Evolutionary conservation across 768 basidiomycete species (phyloP), one percentile per base, ranked within the genome.

Genomic region (Hygrophorus pudorinus): DNA sequence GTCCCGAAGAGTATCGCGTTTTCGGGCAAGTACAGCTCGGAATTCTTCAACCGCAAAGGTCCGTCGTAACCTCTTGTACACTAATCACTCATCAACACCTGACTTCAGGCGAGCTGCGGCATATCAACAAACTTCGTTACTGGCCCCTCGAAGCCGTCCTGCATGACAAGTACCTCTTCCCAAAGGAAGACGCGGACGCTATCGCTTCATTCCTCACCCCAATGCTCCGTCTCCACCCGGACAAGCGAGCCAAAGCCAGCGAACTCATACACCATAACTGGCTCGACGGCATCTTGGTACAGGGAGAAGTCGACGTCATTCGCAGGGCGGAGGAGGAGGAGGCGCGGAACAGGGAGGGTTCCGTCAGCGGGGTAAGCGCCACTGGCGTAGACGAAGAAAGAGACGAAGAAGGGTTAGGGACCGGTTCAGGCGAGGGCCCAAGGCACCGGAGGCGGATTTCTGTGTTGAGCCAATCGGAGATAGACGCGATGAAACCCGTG

Each of bases 1-100:
- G 74, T 94, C 33, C 90, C 91, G 1, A 80, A 79, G 56, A 68
- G 69, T 38, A 67, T 98, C 33, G 91, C 91, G 2, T 78, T 94
- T 55, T 75, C 79, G 5, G 94, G 94, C 18, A 97, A 93, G 60
- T 98, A 96, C 66, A 85, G 81, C 48, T 76, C 78, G 37, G 93
- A 98, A 59, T 92, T 96, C 57, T 98, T 99, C 68, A 98, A 83
- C 52, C 79, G 92, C n/a, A 85, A 85, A 76, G 93, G 93, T 88
- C 44, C 38, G 73, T 61, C 8, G 17, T 21, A 34, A 20, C 10
- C 36, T 40, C 27, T 29, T 38, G 30, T 47, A 21, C 16, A 33
- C 10, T n/a, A 10, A 12, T 27, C 30, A 17, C 43, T 21, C 4
- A 31, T 36, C 18, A 34, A 21, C 16, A 28, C 40, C 32, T 17